These are phyloP conservation scores for Epichloe sp. DNA, from an alignment of 2,329 filamentous ascomycete species.

Conservation along the genomic window DNA sequence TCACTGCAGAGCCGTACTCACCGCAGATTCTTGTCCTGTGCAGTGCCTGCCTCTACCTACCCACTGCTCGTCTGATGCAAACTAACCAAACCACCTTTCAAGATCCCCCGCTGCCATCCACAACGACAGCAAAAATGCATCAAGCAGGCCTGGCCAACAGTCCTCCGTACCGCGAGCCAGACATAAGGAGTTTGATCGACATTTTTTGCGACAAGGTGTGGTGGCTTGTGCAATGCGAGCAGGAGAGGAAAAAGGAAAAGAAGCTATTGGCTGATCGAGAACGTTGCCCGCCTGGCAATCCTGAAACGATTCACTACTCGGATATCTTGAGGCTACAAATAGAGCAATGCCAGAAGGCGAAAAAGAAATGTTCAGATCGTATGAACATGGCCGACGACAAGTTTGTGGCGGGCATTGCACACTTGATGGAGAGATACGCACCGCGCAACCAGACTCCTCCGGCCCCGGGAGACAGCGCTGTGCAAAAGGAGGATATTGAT, in stretches of 20 bases:
- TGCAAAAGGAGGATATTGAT: neutral
- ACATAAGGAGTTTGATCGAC: conserved; percentile 9
- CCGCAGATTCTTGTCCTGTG: no score
- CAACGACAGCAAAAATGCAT: neutral
- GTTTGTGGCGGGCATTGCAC: neutral
- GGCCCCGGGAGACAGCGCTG: neutral
- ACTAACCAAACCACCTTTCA: neutral
- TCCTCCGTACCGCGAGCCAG: neutral
- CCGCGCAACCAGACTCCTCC: neutral
- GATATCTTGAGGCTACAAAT: conserved; percentile 10
- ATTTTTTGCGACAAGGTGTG: conserved; percentile 12
- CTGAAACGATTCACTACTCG: conserved; percentile 12
- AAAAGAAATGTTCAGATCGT: conserved; percentile 2
- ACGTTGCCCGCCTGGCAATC: conserved; percentile 7
- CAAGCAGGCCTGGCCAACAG: neutral
- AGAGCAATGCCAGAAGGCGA: conserved; percentile 6
- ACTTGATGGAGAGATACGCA: conserved; percentile 1
- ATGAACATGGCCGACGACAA: conserved; percentile 6
- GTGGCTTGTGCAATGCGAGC: conserved; percentile 9
- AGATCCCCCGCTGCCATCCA: neutral
- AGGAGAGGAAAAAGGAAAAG: conserved; percentile 9
- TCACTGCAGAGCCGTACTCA: no score
- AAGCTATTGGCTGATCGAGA: conserved; percentile 8
- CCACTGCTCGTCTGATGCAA: no score
- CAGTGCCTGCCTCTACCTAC: no score